Evolutionary conservation across 306 rosid genomes (phyloP).

Genomic region (Quercus mongolica): DNA sequence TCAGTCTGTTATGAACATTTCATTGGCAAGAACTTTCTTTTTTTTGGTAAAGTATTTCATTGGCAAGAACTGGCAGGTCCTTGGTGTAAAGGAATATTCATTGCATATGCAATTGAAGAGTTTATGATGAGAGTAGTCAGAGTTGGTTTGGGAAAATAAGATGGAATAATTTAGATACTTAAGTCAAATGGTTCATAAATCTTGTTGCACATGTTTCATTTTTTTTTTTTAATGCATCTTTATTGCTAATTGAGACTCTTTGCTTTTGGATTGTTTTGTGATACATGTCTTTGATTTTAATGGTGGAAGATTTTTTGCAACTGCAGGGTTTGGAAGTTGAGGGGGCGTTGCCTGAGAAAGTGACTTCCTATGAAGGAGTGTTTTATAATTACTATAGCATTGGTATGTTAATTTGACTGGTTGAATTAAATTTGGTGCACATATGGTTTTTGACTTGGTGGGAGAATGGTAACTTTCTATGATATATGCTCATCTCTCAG

Average conservation of each 20-base stretch:
- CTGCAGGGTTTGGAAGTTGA: constrained; percentile 69
- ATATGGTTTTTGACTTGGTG: constrained; percentile 10
- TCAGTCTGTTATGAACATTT: not conserved
- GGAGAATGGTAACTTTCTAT: not conserved
- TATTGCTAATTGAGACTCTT: not conserved
- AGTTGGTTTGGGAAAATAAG: too few relatives aligned
- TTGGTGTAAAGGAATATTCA: not conserved
- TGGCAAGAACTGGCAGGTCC: not conserved
- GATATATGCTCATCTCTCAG: not conserved
- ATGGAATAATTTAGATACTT: too few relatives aligned
- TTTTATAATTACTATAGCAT: constrained; percentile 94
- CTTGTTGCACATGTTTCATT: not conserved
- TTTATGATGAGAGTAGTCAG: not conserved
- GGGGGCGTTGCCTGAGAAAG: constrained; percentile 69
- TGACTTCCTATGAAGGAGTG: constrained; percentile 70
- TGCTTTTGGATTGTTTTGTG: not conserved
- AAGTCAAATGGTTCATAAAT: too few relatives aligned
- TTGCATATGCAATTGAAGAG: not conserved
- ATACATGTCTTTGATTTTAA: constrained; percentile 4
- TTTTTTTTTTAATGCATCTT: not conserved
- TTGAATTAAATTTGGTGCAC: constrained; percentile 3
- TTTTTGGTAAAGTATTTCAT: not conserved
- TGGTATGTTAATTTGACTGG: constrained; percentile 48
- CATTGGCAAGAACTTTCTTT: not conserved
- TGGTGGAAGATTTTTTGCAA: constrained; percentile 21